phyloP scores from a whole-genome alignment of 768 basidiomycete species.

The Gyrodon lividus region DNA sequence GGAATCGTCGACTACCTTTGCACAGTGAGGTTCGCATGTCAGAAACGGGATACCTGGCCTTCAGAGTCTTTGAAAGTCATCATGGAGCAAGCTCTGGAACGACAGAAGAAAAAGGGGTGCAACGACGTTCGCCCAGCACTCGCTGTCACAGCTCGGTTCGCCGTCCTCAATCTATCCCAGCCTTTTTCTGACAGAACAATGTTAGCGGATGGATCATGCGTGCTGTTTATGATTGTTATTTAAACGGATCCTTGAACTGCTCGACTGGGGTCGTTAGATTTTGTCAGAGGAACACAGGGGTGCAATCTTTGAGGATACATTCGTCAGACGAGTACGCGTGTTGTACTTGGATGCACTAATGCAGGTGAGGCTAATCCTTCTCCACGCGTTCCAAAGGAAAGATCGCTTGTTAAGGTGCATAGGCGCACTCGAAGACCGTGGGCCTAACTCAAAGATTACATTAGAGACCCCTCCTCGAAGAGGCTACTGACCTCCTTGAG shows the following conservation, averaged over 20 bases:
- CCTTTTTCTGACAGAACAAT: background rate
- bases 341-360: constrained; percentile 10
- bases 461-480: constrained; percentile 14
- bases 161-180: background rate
- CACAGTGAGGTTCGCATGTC: constrained; percentile 21
- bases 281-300: constrained; percentile 16
- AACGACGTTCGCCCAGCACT: constrained; percentile 34
- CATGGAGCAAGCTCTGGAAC: constrained; percentile 21
- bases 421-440: constrained; percentile 2
- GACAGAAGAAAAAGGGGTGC: constrained; percentile 26
- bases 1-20: background rate
- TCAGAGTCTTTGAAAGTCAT: constrained; percentile 11
- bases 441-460: constrained; percentile 6
- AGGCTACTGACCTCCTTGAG: constrained; percentile 17
- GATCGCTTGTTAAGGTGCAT: background rate
- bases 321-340: constrained; percentile 16
- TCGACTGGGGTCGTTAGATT: constrained; percentile 14
- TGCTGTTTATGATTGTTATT: constrained; percentile 12
- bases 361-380: background rate
- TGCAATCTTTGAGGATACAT: constrained; percentile 17
- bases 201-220: constrained; percentile 21
- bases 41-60: constrained; percentile 18
- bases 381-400: background rate
- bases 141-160: constrained; percentile 38
- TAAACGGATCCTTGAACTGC: constrained; percentile 11